Percentiles rank a stretch among this genome's conserved stretches.
These are phyloP conservation scores for Kodamaea alishanica DNA, from an alignment of 1,139 yeast genomes.

Conservation along the genomic window DNA sequence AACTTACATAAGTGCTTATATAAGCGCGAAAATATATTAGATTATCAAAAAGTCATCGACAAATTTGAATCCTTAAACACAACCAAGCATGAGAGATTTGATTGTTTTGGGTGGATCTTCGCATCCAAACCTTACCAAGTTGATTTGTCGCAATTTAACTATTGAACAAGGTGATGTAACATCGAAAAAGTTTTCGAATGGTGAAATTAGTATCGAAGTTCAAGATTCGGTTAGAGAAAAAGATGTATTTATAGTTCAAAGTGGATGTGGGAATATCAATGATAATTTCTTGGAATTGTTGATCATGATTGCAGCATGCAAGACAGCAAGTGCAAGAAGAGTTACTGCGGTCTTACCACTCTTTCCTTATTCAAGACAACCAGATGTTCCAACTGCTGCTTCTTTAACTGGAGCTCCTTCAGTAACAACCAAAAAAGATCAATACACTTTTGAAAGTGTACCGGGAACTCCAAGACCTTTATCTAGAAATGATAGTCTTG, in stretches of 20 bases:
- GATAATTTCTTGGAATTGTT: conserved; percentile 86
- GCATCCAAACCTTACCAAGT: conserved; percentile 59
- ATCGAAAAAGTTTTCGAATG: conserved; percentile 65
- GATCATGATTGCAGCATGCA: conserved; percentile 90
- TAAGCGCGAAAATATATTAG: no score
- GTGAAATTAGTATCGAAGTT: conserved; percentile 85
- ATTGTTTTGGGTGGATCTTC: conserved; percentile 77
- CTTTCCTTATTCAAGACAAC: conserved; percentile 95
- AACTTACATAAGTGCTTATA: no score
- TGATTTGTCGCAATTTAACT: conserved; percentile 62
- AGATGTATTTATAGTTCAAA: conserved; percentile 82
- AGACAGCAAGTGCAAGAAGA: conserved; percentile 88
- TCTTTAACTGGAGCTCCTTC: conserved; percentile 51
- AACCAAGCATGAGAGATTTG: conserved; percentile 58
- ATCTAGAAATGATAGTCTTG: conserved; percentile 17
- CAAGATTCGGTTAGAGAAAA: conserved; percentile 87
- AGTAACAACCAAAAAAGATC: conserved; percentile 39
- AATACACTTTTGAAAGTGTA: conserved; percentile 57
- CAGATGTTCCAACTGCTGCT: conserved; percentile 88
- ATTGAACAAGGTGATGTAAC: conserved; percentile 57
- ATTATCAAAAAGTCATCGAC: no score
- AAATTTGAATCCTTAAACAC: not conserved
- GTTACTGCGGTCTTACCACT: conserved; percentile 94
- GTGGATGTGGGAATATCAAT: conserved; percentile 86
- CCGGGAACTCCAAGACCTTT: conserved; percentile 58